These are phyloP conservation scores for Tetrahymena thermophila DNA, from an alignment of 73 alveolate species.

Conservation along the genomic window DNA sequence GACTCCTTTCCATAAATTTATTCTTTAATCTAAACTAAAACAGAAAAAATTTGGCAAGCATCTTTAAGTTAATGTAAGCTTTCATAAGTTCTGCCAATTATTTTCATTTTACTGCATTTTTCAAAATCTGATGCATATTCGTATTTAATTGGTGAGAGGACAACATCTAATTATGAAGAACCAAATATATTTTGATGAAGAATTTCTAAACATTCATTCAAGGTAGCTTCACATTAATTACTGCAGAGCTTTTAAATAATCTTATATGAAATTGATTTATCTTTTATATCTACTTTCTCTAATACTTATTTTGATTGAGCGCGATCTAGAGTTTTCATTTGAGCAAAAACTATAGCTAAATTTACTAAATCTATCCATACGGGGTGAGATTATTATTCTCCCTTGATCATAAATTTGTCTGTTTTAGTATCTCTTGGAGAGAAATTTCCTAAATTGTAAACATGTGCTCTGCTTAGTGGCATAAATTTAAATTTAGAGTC, in stretches of 20 bases:
- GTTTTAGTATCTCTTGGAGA: not conserved
- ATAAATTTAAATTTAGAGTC: not conserved
- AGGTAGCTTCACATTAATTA: not conserved
- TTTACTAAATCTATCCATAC: not conserved
- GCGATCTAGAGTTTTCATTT: not conserved
- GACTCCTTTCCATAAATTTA: not conserved
- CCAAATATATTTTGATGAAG: not conserved
- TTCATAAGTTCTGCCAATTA: not conserved
- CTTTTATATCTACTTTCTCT: not conserved
- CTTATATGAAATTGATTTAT: not conserved
- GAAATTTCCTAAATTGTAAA: not conserved
- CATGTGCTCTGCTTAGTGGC: not conserved
- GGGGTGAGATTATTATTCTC: not conserved
- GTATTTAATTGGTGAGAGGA: not conserved
- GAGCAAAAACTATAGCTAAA: not conserved
- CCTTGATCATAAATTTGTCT: not conserved
- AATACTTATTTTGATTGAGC: not conserved
- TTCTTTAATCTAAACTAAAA: not conserved
- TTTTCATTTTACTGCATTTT: not conserved
- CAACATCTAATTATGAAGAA: not conserved
- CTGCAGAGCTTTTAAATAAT: not conserved
- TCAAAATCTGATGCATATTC: not conserved
- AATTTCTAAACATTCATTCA: not conserved
- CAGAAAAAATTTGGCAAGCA: not conserved
- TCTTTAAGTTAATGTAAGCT: not conserved